These are phyloP conservation scores for Globisporangium radiosum DNA, from an alignment of 352 stramenopile genomes.

Conservation along the genomic window DNA sequence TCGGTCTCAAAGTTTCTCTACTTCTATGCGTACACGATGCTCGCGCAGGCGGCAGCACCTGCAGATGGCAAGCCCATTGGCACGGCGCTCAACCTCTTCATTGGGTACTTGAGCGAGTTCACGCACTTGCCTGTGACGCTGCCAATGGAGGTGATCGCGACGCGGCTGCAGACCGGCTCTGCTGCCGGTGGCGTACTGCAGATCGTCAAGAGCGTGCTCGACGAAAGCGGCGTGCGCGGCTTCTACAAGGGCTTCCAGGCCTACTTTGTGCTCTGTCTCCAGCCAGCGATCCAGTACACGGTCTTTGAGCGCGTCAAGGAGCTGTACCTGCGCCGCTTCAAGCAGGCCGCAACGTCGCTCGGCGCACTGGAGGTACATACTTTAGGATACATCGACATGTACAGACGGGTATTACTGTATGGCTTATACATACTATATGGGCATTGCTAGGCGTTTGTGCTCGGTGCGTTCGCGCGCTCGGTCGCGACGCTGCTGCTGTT, in stretches of 20 bases:
- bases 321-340: slow-evolving; percentile 61
- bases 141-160: slow-evolving; percentile 87
- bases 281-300: slow-evolving; percentile 96
- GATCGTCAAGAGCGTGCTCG: slow-evolving; percentile 58
- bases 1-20: slow-evolving; percentile 87
- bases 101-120: slow-evolving; percentile 83
- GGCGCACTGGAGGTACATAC: slow-evolving; percentile 56
- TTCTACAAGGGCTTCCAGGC: slow-evolving; percentile 89
- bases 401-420: slow-evolving; percentile 5
- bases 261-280: slow-evolving; percentile 94
- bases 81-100: slow-evolving; percentile 59
- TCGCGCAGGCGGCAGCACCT: slow-evolving; percentile 53
- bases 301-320: slow-evolving; percentile 91
- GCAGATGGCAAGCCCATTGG: slow-evolving; percentile 55
- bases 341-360: slow-evolving; percentile 44
- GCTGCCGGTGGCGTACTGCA: slow-evolving; percentile 44
- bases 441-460: slow-evolving; percentile 86
- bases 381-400: neutral
- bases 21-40: slow-evolving; percentile 87
- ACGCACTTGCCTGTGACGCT: slow-evolving; percentile 74
- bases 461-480: slow-evolving; percentile 91
- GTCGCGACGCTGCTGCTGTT: slow-evolving; percentile 95
- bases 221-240: slow-evolving; percentile 52
- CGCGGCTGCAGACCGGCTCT: slow-evolving; percentile 66
- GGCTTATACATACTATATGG: neutral